phyloP scores from a whole-genome alignment of 1,284 basidiomycete species.

The Nidula niveotomentosa region DNA sequence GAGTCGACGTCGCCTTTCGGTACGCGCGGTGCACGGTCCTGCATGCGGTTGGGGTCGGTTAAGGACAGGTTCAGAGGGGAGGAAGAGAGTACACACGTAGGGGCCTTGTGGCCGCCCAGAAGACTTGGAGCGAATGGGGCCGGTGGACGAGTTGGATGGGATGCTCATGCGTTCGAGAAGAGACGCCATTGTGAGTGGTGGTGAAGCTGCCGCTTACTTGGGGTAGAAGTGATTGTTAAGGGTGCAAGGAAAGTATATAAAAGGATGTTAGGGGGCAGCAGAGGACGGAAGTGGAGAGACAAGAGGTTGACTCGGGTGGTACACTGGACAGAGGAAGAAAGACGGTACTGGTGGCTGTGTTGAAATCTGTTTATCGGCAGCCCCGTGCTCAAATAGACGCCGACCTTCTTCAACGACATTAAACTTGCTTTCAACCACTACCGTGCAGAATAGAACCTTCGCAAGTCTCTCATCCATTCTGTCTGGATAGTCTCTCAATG shows the following conservation, averaged over 20 bases:
- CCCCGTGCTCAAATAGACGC: not conserved
- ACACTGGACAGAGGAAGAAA: not conserved
- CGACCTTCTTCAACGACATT: too few species aligned
- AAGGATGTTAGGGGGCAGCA: too few species aligned
- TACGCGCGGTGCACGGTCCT: constrained; percentile 41
- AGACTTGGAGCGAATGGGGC: constrained; percentile 60
- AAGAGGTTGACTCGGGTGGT: not conserved
- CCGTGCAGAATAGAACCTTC: too few species aligned
- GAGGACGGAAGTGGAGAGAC: not conserved
- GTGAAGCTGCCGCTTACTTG: not conserved
- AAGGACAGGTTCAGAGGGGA: constrained; percentile 16
- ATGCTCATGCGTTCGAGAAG: constrained; percentile 68
- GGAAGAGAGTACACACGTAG: constrained; percentile 59
- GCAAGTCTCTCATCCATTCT: too few species aligned
- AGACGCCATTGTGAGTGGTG: constrained; percentile 47
- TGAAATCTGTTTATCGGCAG: not conserved
- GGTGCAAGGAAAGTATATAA: not conserved
- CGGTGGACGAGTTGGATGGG: constrained; percentile 37
- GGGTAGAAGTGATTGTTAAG: constrained; percentile 1
- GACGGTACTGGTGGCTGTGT: not conserved
- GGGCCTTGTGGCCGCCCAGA: constrained; percentile 51
- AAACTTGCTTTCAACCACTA: too few species aligned
- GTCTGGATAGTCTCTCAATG: too few species aligned
- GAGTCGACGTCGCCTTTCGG: constrained; percentile 69
- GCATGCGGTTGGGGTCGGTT: constrained; percentile 22